Evolutionary conservation across 2,329 filamentous ascomycete species (phyloP).

Genomic region (Coniella lustricola): DNA sequence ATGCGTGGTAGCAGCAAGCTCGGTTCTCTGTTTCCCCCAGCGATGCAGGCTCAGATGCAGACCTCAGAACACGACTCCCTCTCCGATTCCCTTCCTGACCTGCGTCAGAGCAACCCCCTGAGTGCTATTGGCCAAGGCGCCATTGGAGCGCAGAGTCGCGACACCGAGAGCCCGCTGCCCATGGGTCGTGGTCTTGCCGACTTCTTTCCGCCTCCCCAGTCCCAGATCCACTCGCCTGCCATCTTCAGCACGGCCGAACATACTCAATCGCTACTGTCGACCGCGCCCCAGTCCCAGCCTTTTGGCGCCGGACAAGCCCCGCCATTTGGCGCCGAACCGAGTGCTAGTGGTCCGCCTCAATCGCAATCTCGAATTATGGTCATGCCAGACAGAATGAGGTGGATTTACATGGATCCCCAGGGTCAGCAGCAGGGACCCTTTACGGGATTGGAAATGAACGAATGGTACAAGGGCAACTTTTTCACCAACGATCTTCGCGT

Average conservation of each 20-base stretch:
- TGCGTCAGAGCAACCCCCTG: conserved; percentile 55
- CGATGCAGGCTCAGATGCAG: conserved; percentile 90
- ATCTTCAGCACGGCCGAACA: conserved; percentile 33
- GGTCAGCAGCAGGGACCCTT: conserved; percentile 90
- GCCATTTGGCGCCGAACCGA: conserved; percentile 29
- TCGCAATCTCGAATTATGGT: conserved; percentile 85
- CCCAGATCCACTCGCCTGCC: conserved; percentile 25
- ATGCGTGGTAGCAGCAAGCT: conserved; percentile 74
- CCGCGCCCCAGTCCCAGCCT: conserved; percentile 25
- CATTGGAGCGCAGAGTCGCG: conserved; percentile 47
- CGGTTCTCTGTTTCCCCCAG: conserved; percentile 76
- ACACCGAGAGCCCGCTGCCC: conserved; percentile 54
- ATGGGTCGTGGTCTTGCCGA: conserved; percentile 49
- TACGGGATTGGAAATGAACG: conserved; percentile 97
- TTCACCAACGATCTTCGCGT: conserved; percentile 92
- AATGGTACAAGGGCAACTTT: conserved; percentile 99
- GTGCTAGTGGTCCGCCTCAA: conserved; percentile 45
- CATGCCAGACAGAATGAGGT: conserved; percentile 97
- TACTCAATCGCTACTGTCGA: conserved; percentile 27
- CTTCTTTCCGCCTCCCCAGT: conserved; percentile 36
- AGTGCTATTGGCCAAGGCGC: conserved; percentile 60
- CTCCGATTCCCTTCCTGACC: conserved; percentile 50
- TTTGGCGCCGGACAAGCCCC: conserved; percentile 22
- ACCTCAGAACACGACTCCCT: conserved; percentile 56
- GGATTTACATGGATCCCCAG: conserved; percentile 95